These are phyloP conservation scores for Wickerhamiella kurtzmanii DNA, from an alignment of 805 yeast species.

Conservation along the genomic window DNA sequence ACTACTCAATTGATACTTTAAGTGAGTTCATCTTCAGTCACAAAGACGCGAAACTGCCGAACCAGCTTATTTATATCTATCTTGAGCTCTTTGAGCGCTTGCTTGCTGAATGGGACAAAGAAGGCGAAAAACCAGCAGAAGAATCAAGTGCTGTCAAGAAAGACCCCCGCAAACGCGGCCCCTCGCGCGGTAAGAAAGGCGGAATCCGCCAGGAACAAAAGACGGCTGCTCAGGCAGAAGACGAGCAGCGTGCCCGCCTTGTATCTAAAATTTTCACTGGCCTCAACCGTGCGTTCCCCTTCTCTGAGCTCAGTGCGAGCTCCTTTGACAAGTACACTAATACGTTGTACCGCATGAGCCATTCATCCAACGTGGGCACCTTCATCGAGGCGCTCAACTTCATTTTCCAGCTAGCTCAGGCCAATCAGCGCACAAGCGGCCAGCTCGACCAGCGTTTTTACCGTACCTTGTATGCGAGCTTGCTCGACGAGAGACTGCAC, in stretches of 20 bases:
- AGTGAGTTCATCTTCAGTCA: constrained; percentile 84
- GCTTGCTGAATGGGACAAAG: constrained; percentile 51
- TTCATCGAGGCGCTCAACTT: constrained; percentile 83
- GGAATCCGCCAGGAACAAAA: constrained; percentile 29
- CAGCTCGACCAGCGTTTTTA: constrained; percentile 44
- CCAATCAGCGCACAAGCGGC: constrained; percentile 27
- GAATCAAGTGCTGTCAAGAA: constrained; percentile 25
- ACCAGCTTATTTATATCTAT: constrained; percentile 67
- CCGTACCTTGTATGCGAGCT: constrained; percentile 78
- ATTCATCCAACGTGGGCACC: constrained; percentile 86
- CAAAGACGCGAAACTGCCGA: constrained; percentile 69
- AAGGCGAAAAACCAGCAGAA: constrained; percentile 26
- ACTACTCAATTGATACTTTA: constrained; percentile 75
- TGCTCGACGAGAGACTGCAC: constrained; percentile 70
- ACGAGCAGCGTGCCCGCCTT: constrained; percentile 72
- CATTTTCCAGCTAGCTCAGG: constrained; percentile 61
- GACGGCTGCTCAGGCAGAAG: constrained; percentile 24
- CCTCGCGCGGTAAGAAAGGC: constrained; percentile 73
- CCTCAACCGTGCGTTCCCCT: constrained; percentile 91
- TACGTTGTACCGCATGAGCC: constrained; percentile 79
- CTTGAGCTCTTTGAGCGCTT: constrained; percentile 76
- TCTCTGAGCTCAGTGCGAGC: constrained; percentile 55
- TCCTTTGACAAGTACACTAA: constrained; percentile 62
- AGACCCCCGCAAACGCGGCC: constrained; percentile 49
- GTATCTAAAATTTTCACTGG: constrained; percentile 90